Percentiles rank a stretch among this genome's conserved stretches.
Conservation (phyloP, 768 basidiomycete species). For the Phallus indusiatus region DNA sequence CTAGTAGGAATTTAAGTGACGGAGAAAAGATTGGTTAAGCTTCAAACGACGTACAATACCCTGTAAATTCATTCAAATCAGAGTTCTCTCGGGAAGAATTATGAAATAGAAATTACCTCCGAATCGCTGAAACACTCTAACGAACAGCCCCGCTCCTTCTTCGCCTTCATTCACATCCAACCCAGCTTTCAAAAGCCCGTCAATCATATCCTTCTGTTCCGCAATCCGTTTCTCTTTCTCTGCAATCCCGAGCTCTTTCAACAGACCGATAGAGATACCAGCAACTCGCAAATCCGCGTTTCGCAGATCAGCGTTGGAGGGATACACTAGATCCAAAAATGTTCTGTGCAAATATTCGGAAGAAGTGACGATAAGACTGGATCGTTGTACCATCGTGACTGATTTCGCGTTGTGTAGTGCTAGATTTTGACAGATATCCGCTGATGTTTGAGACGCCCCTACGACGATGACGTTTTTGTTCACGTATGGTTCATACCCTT, state of each 20-base stretch:
- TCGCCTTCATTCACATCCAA: slow-evolving; percentile 26
- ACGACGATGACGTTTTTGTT: slow-evolving; percentile 7
- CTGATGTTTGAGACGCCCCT: slow-evolving; percentile 1
- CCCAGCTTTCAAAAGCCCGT: slow-evolving; percentile 28
- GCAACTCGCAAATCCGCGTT: slow-evolving; percentile 1
- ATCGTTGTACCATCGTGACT: slow-evolving; percentile 8
- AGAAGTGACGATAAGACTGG: neutral
- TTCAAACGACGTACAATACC: slow-evolving; percentile 1
- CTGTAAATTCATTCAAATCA: neutral
- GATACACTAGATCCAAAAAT: neutral
- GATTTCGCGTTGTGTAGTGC: neutral
- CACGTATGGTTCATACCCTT: slow-evolving; percentile 14
- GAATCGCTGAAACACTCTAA: slow-evolving; percentile 21
- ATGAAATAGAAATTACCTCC: slow-evolving; percentile 21
- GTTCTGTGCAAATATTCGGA: neutral
- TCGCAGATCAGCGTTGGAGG: neutral
- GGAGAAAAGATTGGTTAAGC: slow-evolving; percentile 6
- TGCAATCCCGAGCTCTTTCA: neutral
- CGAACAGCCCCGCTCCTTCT: slow-evolving; percentile 23
- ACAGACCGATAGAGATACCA: neutral
- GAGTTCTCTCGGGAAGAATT: neutral
- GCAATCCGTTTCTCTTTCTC: slow-evolving; percentile 13
- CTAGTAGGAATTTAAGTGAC: neutral
- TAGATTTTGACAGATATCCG: slow-evolving; percentile 6
- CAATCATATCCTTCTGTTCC: slow-evolving; percentile 25